Evolutionary conservation across 2,329 filamentous ascomycete species (phyloP).

Genomic region (Arthrobotrys musiformis): DNA sequence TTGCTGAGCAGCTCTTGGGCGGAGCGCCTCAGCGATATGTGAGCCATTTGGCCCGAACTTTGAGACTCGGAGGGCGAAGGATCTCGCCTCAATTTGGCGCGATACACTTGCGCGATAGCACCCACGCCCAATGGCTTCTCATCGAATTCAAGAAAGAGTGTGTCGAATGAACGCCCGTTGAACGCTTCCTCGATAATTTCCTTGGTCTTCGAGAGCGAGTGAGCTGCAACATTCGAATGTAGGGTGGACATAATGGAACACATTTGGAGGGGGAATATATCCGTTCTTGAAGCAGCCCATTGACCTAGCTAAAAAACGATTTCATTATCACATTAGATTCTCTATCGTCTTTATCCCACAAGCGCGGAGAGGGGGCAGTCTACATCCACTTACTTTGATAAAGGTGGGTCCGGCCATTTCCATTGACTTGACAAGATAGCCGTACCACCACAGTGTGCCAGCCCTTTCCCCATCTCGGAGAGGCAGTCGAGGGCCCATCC

Average conservation of each 20-base stretch:
- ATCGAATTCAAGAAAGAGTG: constrained; percentile 96
- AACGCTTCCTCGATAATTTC: constrained; percentile 84
- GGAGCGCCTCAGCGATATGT: constrained; percentile 18
- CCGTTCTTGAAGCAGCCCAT: constrained; percentile 95
- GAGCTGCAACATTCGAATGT: constrained; percentile 92
- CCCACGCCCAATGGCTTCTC: constrained; percentile 90
- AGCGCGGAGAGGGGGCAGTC: neutral
- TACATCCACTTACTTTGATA: constrained; percentile 76
- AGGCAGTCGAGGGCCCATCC: constrained; percentile 75
- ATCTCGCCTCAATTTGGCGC: constrained; percentile 85
- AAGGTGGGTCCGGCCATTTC: constrained; percentile 93
- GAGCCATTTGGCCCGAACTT: neutral
- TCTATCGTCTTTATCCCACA: neutral
- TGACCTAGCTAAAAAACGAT: constrained; percentile 77
- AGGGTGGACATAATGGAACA: constrained; percentile 93
- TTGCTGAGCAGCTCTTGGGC: constrained; percentile 72
- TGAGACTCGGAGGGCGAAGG: constrained; percentile 70
- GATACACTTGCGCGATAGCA: constrained; percentile 97
- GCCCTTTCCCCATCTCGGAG: constrained; percentile 77
- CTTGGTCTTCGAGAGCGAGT: constrained; percentile 83
- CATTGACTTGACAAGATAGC: constrained; percentile 86
- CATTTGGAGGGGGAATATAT: constrained; percentile 94
- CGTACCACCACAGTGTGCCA: constrained; percentile 95
- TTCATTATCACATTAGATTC: neutral
- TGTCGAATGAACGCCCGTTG: constrained; percentile 79